Percentiles rank a stretch among this genome's conserved stretches.
Conservation (phyloP, 768 basidiomycete genomes). For the Cystobasidium tubakii region DNA sequence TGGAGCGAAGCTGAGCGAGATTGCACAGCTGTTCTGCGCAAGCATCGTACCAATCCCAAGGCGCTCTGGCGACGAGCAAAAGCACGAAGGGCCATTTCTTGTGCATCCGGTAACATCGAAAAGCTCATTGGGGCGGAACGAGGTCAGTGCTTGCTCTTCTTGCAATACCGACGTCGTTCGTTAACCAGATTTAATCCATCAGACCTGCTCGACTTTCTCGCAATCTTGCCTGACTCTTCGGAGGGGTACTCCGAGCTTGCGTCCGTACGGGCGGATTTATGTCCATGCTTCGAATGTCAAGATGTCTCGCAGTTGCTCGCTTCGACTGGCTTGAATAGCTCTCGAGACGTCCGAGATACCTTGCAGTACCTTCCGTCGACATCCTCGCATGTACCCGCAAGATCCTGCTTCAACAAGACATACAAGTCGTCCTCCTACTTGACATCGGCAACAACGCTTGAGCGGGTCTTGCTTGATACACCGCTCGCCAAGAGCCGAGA, state of each 20-base stretch:
- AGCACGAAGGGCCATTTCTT: constrained; percentile 17
- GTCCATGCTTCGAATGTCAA: constrained; percentile 33
- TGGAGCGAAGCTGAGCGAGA: constrained; percentile 35
- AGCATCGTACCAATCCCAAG: constrained; percentile 33
- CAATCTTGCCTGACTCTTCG: constrained; percentile 19
- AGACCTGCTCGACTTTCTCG: constrained; percentile 31
- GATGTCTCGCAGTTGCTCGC: constrained; percentile 6
- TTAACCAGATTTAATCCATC: neutral
- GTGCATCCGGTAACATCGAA: constrained; percentile 27
- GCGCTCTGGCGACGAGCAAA: constrained; percentile 35
- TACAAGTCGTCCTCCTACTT: constrained; percentile 18
- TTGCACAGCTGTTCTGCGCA: constrained; percentile 25
- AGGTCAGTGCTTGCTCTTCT: neutral
- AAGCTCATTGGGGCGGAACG: constrained; percentile 33
- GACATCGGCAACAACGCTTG: neutral
- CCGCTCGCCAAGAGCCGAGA: constrained; percentile 9
- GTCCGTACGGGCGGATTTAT: constrained; percentile 14
- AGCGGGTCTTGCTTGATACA: constrained; percentile 6
- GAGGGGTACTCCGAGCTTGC: constrained; percentile 30
- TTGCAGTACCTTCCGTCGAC: constrained; percentile 12
- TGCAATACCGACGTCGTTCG: no score
- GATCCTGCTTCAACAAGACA: constrained; percentile 27
- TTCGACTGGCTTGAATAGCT: neutral
- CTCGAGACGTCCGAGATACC: constrained; percentile 4
- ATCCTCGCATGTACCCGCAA: constrained; percentile 14